Base-by-base conservation (phyloP, 2,329 filamentous ascomycete genomes). In the Mycosphaerelloides madeirae region DNA sequence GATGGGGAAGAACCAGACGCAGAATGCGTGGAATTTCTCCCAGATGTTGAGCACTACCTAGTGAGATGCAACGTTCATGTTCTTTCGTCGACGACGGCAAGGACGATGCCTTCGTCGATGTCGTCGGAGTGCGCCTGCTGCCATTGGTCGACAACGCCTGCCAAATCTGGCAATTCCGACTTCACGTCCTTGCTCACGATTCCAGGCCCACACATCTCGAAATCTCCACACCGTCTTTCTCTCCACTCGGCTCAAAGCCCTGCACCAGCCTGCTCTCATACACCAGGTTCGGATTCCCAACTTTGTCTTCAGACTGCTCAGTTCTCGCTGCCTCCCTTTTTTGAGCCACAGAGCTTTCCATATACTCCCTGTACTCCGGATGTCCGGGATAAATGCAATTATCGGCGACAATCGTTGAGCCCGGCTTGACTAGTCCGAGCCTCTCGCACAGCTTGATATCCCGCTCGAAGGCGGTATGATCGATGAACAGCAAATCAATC, bases 401-500 rank as follows among this genome's bases (percentile, higher is more conserved):
- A 58, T 87, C 83, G 1, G 83, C 83, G 1, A 76, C 80, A n/a
- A 84, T 65, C 0, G 84, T 73, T 0, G 76, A 76, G 0, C 84
- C 84, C 0, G 75, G 72, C 0, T 69, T 70, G 3, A 91, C 70
- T 29, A 91, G 62, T 0, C 74, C 76, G 2, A 89, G 68, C 28
- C 84, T 74, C 67, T 91, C 86, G 59, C 82, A 85, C 0, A 88
- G 73, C 67, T 87, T 88, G 49, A 91, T 65, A 56, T 93, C 87
- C 0, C 77, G 74, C 1, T 77, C 78, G 61, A 91, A 91, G 0
- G 81, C 77, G 65, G 83, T 83, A 63, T 91, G 87, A 57, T 91
- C 87, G 28, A 91, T 68, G 63, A 91, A 91, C 63, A 88, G 69
- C 29, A 89, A 65, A 55, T 87, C 84, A 46, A 88, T 78, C 35